A percentile compares a stretch with the other conserved stretches of the same genome.
These are phyloP conservation scores for Phytophthora citricola DNA, from an alignment of 352 stramenopile genomes.

Conservation along the genomic window DNA sequence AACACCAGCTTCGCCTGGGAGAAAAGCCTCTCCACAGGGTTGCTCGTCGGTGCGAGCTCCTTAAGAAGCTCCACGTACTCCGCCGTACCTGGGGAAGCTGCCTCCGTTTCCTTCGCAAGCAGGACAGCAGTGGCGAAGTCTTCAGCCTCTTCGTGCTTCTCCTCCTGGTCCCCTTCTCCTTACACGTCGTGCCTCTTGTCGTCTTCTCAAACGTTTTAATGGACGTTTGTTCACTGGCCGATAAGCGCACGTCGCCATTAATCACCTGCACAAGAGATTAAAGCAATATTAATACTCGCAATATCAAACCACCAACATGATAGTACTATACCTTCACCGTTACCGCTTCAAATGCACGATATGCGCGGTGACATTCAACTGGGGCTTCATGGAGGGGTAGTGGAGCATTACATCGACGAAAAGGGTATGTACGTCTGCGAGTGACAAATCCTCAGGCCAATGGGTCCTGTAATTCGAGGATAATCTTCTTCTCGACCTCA, in stretches of 20 bases:
- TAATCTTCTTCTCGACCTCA: not conserved
- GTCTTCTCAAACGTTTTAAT: too few species aligned
- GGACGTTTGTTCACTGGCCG: too few species aligned
- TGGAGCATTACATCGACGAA: not conserved
- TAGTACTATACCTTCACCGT: constrained; percentile 5
- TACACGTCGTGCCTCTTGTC: too few species aligned
- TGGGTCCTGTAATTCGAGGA: too few species aligned
- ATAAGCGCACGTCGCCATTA: constrained; percentile 9
- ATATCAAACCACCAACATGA: too few species aligned
- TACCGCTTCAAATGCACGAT: constrained; percentile 4
- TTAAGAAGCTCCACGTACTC: not conserved
- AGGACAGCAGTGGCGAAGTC: too few species aligned
- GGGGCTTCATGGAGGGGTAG: not conserved
- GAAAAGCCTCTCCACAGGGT: constrained; percentile 6
- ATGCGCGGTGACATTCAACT: not conserved
- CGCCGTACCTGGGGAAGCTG: too few species aligned
- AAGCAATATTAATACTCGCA: not conserved
- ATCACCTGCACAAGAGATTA: not conserved
- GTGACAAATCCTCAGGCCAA: too few species aligned
- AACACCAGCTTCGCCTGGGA: constrained; percentile 6
- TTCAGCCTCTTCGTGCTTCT: too few species aligned
- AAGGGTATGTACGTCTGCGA: not conserved
- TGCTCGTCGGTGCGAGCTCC: constrained; percentile 1
- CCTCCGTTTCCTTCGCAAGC: too few species aligned
- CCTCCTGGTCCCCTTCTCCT: too few species aligned